Base-by-base conservation (phyloP, 75 land plant genomes). In the Larix kaempferi region DNA sequence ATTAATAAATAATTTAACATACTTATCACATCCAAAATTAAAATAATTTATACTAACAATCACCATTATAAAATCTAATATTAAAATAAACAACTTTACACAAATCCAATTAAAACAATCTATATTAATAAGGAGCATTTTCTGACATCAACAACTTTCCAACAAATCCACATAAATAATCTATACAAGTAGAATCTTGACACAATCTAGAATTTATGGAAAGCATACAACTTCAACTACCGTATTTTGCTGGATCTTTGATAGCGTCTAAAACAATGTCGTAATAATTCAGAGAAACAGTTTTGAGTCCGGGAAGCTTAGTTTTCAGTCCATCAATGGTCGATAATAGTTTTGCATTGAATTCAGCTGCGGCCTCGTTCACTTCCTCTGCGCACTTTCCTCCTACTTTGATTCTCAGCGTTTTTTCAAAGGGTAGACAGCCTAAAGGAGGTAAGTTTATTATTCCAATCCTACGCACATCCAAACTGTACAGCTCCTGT, bases 361-460 rank as follows among this genome's bases (percentile, higher is more conserved):
- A 73, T 15, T 16, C 33, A 49, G 26, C 5, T 26, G 57, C 57
- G 8, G 74, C 74, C 33, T 15, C 2, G 55, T 73, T 73, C 41
- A 23, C 41, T 12, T 54, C 2, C 10, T 12, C 29, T 0, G 12
- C 27, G 41, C 27, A 73, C 12, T 12, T 6, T n/a, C 74, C 74
- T 13, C 29, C n/a, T 26, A 55, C 1, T n/a, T 22, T 10, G 23
- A 26, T 22, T 5, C 2, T 11, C 4, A 60, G 16, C 21, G 77
- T n/a, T 59, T 41, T 76, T 13, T 59, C 72, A 5, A 59, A 1
- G 6, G 74, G 77, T 19, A 59, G 73, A 26, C 77, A 76, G 69
- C 77, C 57, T 15, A 73, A 55, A 14, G 74, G 74, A 23, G 57
- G 74, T 13, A 73, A 26, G 26, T 73, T 73, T 23, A 73, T 73